Base-by-base conservation (phyloP, 2,329 filamentous ascomycete genomes). In the Zasmidium citrigriseum region DNA sequence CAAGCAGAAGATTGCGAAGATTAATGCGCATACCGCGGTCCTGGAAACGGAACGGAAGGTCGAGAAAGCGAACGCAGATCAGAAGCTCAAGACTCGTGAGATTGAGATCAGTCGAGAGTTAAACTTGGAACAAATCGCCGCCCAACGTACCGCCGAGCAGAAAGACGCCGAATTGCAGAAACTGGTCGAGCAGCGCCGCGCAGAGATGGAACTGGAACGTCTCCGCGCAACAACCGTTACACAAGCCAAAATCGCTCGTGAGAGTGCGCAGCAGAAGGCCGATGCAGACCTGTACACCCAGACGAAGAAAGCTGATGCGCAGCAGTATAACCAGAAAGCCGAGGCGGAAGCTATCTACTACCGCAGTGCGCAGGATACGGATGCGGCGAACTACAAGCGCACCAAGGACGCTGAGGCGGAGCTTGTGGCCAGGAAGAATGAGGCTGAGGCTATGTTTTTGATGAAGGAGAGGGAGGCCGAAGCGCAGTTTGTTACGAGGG, bases 1-100 rank as follows among this genome's bases (percentile, higher is more conserved):
- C 62, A 91, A 95, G 72, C 89, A 92, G 55, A 89, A 93, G 70
- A 89, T 96, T 45, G 90, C 90, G 67, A 93, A 92, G 79, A 96
- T 96, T 76, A 86, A 93, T 73, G 90, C 91, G 64, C 87, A 91
- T 67, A 96, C 91, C 1, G 90, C 90, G 1, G 89, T 95, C 1
- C 83, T 90, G 60, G 91, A 93, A 78, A 95, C 91, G 0, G 87
- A 93, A 71, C 87, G 90, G 51, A 91, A 93, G 71, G 87, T 89
- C 47, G 90, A 95, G 76, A 90, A 91, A 61, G 89, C 90, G 2
- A 69, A 70, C 48, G 91, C 91, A 46, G 90, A 95, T 71, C 89
- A 90, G 11, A 86, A 86, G 55, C 83, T 96, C 54, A 84, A 86
- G 38, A 90, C 88, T 18, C 83, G 86, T 65, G 86, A 92, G 75